Base-by-base conservation (phyloP, 1,284 basidiomycete species). In the Ustilago cynodontis region DNA sequence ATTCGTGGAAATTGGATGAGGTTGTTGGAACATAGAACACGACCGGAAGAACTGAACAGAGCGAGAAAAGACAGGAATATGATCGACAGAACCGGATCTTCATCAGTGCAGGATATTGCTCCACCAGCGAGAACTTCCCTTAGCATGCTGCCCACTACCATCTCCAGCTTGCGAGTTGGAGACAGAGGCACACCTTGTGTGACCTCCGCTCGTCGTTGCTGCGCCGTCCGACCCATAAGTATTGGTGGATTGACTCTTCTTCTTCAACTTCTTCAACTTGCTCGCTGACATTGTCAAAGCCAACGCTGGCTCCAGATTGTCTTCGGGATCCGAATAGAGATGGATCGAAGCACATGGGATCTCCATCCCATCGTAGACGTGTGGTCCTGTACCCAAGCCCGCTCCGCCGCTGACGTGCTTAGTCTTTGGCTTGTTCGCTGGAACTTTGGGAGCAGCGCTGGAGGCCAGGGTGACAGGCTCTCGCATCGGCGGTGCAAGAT, bases 301-400 rank as follows among this genome's bases (percentile, higher is more conserved):
- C 18, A 64, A 5, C 0, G 73, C 60, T 1, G 73, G 73, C 3
- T 64, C 52, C 3, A 61, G 8, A 28, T 80, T 78, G 49, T 77
- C 77, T 41, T 81, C 79, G 7, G 71, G 71, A 41, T 79, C 77
- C 28, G 71, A 71, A 47, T 67, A 53, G 6, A 81, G 64, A 33
- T 79, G 71, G 47, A 81, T 71, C n/a, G 65, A 67, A 1, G 77
- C 65, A 43, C 79, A 81, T n/a, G 79, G 79, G 47, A 81, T 81
- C 20, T 77, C 73, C 29, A 81, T n/a, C 10, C 77, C 79, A 2
- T 78, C 22, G 51, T 81, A 79, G 7, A 81, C 79, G n/a, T 74
- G 41, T 13, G 67, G 51, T 8, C 77, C 79, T 6, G 79, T 80
- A 1, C 61, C 55, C 1, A 79, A 58, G 18, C 74, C 70, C 11